Base-by-base conservation (phyloP, 1,139 yeast genomes). In the Blastobotrys malaysiensis region DNA sequence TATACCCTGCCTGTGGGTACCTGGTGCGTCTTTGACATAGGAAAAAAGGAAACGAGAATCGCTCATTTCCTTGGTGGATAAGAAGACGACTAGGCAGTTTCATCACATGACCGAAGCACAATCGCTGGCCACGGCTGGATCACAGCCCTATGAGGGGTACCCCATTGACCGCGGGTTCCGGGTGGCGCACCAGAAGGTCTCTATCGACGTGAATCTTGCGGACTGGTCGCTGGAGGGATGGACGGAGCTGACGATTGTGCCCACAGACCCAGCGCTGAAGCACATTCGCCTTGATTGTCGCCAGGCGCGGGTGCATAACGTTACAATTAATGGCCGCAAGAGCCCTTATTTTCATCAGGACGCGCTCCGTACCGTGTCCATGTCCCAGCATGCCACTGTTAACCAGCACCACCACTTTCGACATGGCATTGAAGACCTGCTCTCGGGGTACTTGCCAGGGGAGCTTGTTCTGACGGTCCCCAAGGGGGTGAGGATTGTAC, bases 181-280 rank as follows among this genome's bases (percentile, higher is more conserved):
- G 60, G 76, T 84, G 21, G 84, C 84, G 14, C 88, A 86, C 67
- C 95, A 86, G 66, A 78, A 83, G 64, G 86, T 86, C 16, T 77
- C 78, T 48, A 71, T 86, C 48, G 91, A 86, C 65, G 79, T 86
- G n/a, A 88, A 85, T 65, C 69, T 86, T 45, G 74, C 79, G 14
- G 71, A 73, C 43, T 75, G 77, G 55, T 65, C 71, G 31, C 68
- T 86, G 7, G 70, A 70, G n/a, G 99, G 98, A 13, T 78, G 81
- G 62, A 89, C 98, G 0, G 97, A 90, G 66, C 73, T 93, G 43
- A 86, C 95, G 1, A 75, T 91, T 13, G 74, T 88, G 20, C 97
- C 98, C 0, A 74, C 83, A 2, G 81, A 84, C 18, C 79, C 81
- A 9, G 69, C 75, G 1, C 71, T 91, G 47, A 81, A 80, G 53